Percentiles rank a stretch among this genome's conserved stretches.
Evolutionary conservation across 805 yeast genomes (phyloP).

Genomic region (Myxozyma neglecta): DNA sequence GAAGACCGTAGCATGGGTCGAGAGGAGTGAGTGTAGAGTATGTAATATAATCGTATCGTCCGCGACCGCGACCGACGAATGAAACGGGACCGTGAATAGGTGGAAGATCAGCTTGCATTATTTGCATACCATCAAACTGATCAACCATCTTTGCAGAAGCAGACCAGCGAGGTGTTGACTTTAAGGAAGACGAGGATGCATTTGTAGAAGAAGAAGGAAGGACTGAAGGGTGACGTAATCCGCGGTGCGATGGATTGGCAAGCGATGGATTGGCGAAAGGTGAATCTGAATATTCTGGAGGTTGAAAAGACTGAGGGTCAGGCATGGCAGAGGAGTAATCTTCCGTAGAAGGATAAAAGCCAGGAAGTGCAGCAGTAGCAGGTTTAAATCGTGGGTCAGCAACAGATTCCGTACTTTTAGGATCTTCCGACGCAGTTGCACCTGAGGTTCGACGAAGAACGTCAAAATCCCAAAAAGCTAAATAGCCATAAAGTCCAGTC

Average conservation of each 20-base stretch:
- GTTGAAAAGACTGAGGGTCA: background rate
- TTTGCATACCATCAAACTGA: constrained; percentile 28
- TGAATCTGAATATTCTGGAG: background rate
- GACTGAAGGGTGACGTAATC: constrained; percentile 4
- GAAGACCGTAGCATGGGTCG: constrained; percentile 24
- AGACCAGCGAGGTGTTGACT: background rate
- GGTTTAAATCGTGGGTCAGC: constrained; percentile 16
- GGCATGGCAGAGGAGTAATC: constrained; percentile 4
- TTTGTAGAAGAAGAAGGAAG: background rate
- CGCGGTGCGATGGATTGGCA: background rate
- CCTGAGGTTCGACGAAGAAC: constrained; percentile 22
- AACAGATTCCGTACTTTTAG: background rate
- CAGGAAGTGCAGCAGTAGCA: constrained; percentile 13
- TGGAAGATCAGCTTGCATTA: constrained; percentile 26
- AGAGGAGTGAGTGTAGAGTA: constrained; percentile 23
- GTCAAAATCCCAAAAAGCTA: constrained; percentile 31
- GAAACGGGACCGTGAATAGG: constrained; percentile 22
- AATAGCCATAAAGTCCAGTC: constrained; percentile 28
- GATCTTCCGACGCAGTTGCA: background rate
- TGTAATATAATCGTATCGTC: constrained; percentile 18
- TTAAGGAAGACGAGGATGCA: background rate
- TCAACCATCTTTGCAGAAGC: constrained; percentile 12
- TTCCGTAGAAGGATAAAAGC: background rate
- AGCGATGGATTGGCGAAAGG: background rate
- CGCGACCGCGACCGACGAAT: constrained; percentile 28